These are phyloP conservation scores for Gleditsia sinensis DNA, from an alignment of 306 rosid genomes.

Conservation along the genomic window DNA sequence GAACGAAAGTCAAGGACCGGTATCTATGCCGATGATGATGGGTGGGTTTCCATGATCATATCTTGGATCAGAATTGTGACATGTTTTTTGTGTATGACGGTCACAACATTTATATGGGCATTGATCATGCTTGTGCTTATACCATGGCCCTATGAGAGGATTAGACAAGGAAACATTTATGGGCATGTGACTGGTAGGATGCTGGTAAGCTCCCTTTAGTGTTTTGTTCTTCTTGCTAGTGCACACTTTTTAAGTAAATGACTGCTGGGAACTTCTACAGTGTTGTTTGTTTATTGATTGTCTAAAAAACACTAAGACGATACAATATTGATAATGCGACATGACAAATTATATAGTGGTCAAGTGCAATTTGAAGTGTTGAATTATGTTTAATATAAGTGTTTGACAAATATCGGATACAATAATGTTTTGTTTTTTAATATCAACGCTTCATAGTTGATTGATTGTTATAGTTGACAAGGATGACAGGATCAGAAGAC, in stretches of 20 bases:
- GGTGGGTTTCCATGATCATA: conserved; percentile 46
- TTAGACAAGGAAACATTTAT: conserved; percentile 64
- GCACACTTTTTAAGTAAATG: background rate
- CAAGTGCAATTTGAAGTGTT: no score
- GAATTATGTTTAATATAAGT: no score
- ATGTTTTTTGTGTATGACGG: conserved; percentile 59
- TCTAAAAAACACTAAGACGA: no score
- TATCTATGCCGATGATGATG: conserved; percentile 44
- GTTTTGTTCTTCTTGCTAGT: background rate
- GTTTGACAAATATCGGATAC: no score
- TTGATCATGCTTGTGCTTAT: conserved; percentile 57
- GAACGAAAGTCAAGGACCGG: conserved; percentile 26
- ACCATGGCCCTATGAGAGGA: conserved; percentile 67
- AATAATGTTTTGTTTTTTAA: no score
- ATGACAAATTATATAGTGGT: no score
- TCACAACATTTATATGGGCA: conserved; percentile 63
- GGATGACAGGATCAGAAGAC: background rate
- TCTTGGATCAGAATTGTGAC: conserved; percentile 53
- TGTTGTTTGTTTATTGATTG: background rate
- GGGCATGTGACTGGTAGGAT: conserved; percentile 76
- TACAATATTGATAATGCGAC: no score
- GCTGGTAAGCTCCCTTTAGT: conserved; percentile 47
- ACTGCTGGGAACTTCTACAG: background rate
- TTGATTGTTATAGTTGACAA: no score
- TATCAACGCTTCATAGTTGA: no score